Percentiles rank a stretch among this genome's conserved stretches.
Conservation (phyloP, 495 filamentous ascomycete genomes). For the Darksidea phi region DNA sequence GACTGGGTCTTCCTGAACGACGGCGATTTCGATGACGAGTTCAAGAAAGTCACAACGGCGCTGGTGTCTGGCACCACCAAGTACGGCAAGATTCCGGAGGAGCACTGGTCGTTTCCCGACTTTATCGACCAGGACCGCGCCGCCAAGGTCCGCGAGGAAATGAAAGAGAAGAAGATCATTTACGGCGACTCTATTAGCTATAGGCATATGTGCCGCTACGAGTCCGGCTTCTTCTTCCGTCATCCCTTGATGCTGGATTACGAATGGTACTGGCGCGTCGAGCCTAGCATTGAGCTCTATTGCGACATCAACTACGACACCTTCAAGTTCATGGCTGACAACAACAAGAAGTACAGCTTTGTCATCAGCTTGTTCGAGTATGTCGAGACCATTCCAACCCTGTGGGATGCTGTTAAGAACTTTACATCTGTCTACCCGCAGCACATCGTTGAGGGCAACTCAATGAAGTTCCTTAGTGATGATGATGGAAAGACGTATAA, state of each 20-base stretch:
- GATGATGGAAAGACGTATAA: constrained; percentile 85
- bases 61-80: constrained; percentile 86
- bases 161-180: constrained; percentile 50
- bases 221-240: constrained; percentile 53
- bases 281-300: constrained; percentile 49
- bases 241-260: constrained; percentile 49
- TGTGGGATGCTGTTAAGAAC: constrained; percentile 90
- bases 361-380: constrained; percentile 76
- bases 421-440: constrained; percentile 88
- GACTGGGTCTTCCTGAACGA: constrained; percentile 99
- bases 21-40: constrained; percentile 82
- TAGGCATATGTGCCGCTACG: constrained; percentile 51
- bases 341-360: constrained; percentile 50
- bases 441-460: constrained; percentile 79
- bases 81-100: constrained; percentile 65
- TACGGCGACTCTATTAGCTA: constrained; percentile 84
- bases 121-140: constrained; percentile 59
- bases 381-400: constrained; percentile 87
- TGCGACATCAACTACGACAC: constrained; percentile 52
- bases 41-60: constrained; percentile 86
- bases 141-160: constrained; percentile 56
- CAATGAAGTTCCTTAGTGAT: constrained; percentile 87
- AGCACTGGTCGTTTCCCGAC: constrained; percentile 54
- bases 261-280: constrained; percentile 52
- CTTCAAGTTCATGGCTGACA: constrained; percentile 49